Conservation (phyloP, 2,329 filamentous ascomycete species). For the Ploettnerulaceae sp. region DNA sequence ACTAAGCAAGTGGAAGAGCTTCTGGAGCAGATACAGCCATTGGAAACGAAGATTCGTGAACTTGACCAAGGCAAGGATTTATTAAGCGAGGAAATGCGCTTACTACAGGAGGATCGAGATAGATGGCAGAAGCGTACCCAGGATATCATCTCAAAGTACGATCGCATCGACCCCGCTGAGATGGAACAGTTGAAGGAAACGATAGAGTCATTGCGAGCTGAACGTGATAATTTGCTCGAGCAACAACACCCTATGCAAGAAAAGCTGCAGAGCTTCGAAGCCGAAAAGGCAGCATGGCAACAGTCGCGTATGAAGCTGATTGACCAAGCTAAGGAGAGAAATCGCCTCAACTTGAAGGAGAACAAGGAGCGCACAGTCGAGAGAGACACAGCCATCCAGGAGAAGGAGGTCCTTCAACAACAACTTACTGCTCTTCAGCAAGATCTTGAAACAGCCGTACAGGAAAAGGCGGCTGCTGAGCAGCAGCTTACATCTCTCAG, state of each 20-base stretch:
- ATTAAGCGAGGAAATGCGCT: slow-evolving; percentile 67
- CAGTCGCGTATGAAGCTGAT: slow-evolving; percentile 49
- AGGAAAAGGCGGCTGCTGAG: slow-evolving; percentile 33
- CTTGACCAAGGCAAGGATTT: slow-evolving; percentile 75
- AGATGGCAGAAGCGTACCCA: slow-evolving; percentile 95
- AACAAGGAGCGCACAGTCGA: slow-evolving; percentile 49
- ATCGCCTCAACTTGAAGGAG: slow-evolving; percentile 49
- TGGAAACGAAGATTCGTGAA: slow-evolving; percentile 75
- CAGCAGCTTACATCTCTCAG: slow-evolving; percentile 33
- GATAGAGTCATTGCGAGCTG: slow-evolving; percentile 59
- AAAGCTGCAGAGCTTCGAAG: slow-evolving; percentile 49
- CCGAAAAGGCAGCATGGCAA: slow-evolving; percentile 51
- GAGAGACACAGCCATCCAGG: slow-evolving; percentile 35
- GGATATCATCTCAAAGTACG: slow-evolving; percentile 92
- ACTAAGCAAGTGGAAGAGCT: slow-evolving; percentile 70
- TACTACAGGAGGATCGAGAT: slow-evolving; percentile 87
- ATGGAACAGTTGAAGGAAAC: slow-evolving; percentile 83
- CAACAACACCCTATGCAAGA: slow-evolving; percentile 45
- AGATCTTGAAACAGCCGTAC: slow-evolving; percentile 42
- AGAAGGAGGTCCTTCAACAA: slow-evolving; percentile 39
- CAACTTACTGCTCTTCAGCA: slow-evolving; percentile 40
- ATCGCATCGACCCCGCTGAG: slow-evolving; percentile 89
- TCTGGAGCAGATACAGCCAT: slow-evolving; percentile 69
- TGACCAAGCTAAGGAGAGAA: slow-evolving; percentile 59
- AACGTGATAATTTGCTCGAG: slow-evolving; percentile 48